phyloP scores from a whole-genome alignment of 2,329 filamentous ascomycete genomes.

The Lojkania enalia region DNA sequence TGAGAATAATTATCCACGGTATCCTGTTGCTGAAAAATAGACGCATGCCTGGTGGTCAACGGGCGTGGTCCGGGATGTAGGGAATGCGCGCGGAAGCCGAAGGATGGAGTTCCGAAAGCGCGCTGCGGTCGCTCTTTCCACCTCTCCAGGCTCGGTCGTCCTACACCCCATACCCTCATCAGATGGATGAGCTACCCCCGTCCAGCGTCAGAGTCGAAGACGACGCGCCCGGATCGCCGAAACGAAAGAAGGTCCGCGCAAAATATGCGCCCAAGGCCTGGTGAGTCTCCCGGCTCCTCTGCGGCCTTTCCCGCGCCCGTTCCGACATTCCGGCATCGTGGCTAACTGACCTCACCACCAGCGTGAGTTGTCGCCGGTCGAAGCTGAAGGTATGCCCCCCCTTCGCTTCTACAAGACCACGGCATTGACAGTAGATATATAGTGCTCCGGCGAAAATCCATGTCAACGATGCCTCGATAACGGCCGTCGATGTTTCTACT shows the following conservation, averaged over 20 bases:
- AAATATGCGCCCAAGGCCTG: constrained; percentile 43
- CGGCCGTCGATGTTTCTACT: constrained; percentile 42
- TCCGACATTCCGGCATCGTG: constrained; percentile 24
- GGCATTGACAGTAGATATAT: constrained; percentile 3
- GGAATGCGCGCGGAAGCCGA: too few relatives aligned
- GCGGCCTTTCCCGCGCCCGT: constrained; percentile 24
- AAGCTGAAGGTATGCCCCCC: constrained; percentile 38
- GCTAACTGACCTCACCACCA: constrained; percentile 17
- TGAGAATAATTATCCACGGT: too few relatives aligned
- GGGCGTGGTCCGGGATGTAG: too few relatives aligned
- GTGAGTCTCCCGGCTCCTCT: constrained; percentile 28
- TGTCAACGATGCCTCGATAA: constrained; percentile 42
- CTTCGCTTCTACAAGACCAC: neutral
- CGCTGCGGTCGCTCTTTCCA: too few relatives aligned
- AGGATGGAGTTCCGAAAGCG: too few relatives aligned
- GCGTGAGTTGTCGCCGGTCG: constrained; percentile 39
- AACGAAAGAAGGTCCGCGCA: constrained; percentile 41
- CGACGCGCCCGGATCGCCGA: constrained; percentile 33
- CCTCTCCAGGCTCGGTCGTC: neutral
- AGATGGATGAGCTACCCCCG: constrained; percentile 30
- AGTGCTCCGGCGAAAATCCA: constrained; percentile 43
- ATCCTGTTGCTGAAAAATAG: too few relatives aligned
- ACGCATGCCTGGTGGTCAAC: too few relatives aligned
- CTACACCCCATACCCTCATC: constrained; percentile 4
- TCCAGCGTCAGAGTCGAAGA: constrained; percentile 22